Evolutionary conservation across 805 yeast species (phyloP).

Genomic region (Saccharomycopsis synnaedendra): DNA sequence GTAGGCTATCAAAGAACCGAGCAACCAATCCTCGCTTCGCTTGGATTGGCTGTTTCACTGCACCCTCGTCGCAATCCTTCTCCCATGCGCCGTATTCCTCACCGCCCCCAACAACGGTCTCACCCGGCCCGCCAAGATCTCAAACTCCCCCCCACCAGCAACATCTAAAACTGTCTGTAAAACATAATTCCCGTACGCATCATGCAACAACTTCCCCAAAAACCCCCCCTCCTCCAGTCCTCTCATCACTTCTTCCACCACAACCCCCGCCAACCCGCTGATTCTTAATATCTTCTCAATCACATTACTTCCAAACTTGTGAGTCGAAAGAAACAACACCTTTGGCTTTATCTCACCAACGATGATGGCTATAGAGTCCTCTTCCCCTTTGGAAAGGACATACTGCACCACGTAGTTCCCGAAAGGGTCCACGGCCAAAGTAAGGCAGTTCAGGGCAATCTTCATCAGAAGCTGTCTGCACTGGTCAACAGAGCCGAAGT

Average conservation of each 20-base stretch:
- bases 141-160: constrained; percentile 35
- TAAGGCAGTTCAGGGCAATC: constrained; percentile 58
- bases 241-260: constrained; percentile 39
- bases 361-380: constrained; percentile 24
- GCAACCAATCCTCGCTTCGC: background rate
- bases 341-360: constrained; percentile 24
- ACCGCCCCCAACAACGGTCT: constrained; percentile 71
- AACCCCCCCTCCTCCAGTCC: constrained; percentile 4
- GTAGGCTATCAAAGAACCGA: no score
- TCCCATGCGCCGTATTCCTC: constrained; percentile 90
- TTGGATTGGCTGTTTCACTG: constrained; percentile 14
- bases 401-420: constrained; percentile 97
- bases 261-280: constrained; percentile 30
- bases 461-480: constrained; percentile 52
- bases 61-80: constrained; percentile 72
- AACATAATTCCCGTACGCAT: constrained; percentile 91
- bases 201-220: constrained; percentile 54
- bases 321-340: constrained; percentile 48
- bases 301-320: constrained; percentile 90
- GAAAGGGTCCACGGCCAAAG: constrained; percentile 79
- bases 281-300: constrained; percentile 74
- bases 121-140: constrained; percentile 42
- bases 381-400: constrained; percentile 44
- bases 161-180: constrained; percentile 82
- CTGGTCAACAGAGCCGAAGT: constrained; percentile 69